phyloP scores from a whole-genome alignment of 2,329 filamentous ascomycete species.

The Xylariaceae sp. region DNA sequence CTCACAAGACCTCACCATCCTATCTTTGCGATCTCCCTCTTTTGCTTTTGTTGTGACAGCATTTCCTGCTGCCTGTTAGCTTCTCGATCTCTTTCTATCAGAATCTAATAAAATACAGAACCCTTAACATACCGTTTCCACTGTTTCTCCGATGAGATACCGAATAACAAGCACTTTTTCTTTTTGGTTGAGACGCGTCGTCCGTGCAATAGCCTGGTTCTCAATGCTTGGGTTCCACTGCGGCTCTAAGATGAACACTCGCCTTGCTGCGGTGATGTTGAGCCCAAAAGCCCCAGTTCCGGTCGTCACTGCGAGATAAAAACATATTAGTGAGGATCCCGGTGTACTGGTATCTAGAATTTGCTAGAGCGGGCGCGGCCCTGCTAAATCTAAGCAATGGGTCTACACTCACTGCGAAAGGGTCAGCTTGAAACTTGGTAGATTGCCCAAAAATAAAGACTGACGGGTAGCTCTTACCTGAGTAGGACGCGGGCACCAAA shows the following conservation, averaged over 20 bases:
- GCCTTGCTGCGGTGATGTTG: slow-evolving; percentile 56
- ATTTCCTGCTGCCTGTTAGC: slow-evolving; percentile 40
- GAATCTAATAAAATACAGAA: too few relatives aligned
- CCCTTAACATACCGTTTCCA: slow-evolving; percentile 50
- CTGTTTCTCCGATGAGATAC: slow-evolving; percentile 51
- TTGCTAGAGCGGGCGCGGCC: too few relatives aligned
- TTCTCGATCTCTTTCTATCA: slow-evolving; percentile 7
- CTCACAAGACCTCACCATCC: slow-evolving; percentile 19
- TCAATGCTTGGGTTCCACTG: slow-evolving; percentile 63
- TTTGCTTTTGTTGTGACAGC: slow-evolving; percentile 44
- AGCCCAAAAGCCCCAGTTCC: slow-evolving; percentile 59
- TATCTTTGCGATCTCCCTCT: slow-evolving; percentile 27
- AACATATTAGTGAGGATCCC: not conserved
- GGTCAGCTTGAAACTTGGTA: not conserved
- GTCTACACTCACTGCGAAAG: not conserved
- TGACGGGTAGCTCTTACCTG: too few relatives aligned
- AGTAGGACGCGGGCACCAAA: slow-evolving; percentile 49
- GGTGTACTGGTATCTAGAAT: not conserved
- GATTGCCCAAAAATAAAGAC: not conserved
- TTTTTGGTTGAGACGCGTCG: slow-evolving; percentile 53
- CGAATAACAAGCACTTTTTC: slow-evolving; percentile 51
- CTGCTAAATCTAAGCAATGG: not conserved
- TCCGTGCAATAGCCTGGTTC: slow-evolving; percentile 57
- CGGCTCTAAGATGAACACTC: slow-evolving; percentile 58
- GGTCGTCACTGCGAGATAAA: slow-evolving; percentile 48